phyloP scores from a whole-genome alignment of 768 basidiomycete genomes.

The Atractiella rhizophila region DNA sequence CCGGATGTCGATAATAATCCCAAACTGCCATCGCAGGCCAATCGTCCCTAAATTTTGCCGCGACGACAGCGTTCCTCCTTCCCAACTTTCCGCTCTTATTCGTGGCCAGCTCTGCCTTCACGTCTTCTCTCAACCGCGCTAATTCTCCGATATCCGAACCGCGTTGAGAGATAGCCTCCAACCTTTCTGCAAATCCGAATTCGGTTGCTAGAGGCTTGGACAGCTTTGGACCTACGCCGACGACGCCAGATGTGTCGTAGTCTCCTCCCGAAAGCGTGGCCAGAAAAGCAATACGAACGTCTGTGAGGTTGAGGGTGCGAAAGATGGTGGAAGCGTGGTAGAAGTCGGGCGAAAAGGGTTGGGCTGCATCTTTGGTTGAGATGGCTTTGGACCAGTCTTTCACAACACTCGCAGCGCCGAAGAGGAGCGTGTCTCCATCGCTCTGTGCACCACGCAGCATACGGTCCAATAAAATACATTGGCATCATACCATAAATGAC shows the following conservation, averaged over 20 bases:
- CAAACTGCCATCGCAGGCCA: too few species aligned
- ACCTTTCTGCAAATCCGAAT: background rate
- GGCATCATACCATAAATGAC: accelerated
- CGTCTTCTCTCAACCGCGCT: background rate
- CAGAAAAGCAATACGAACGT: slow-evolving; percentile 8
- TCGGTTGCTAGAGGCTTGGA: background rate
- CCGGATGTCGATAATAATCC: too few species aligned
- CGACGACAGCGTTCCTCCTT: background rate
- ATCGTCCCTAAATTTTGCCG: too few species aligned
- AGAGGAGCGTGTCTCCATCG: slow-evolving; percentile 13
- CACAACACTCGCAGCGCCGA: slow-evolving; percentile 9
- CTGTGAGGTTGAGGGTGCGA: background rate
- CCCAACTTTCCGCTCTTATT: slow-evolving; percentile 1
- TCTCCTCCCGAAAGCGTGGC: slow-evolving; percentile 12
- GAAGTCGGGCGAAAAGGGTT: background rate
- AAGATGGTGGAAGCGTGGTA: slow-evolving; percentile 1
- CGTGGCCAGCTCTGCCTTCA: slow-evolving; percentile 4
- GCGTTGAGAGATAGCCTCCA: background rate
- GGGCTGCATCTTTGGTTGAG: background rate
- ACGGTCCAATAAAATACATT: background rate
- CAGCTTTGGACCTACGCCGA: background rate
- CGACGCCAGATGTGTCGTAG: slow-evolving; percentile 4
- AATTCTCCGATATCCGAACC: background rate
- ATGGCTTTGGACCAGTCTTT: background rate
- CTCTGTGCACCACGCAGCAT: background rate